Conservation (phyloP, 2,329 filamentous ascomycete genomes). For the Cytospora chrysosperma region DNA sequence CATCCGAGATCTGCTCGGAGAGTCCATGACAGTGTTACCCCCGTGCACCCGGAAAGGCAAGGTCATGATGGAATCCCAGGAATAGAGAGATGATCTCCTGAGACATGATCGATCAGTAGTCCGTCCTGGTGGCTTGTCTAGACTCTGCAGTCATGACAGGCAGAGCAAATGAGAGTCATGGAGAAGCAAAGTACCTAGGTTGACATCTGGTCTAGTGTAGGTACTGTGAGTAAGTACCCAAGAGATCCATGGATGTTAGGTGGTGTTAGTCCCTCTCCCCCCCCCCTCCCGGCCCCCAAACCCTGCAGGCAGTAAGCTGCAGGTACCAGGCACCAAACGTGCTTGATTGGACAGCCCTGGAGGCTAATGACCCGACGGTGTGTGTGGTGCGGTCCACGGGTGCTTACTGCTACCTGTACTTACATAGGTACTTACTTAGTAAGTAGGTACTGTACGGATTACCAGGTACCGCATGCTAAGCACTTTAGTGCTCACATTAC, state of each 20-base stretch:
- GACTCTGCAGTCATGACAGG: neutral
- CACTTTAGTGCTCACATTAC: too few relatives aligned
- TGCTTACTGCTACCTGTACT: too few relatives aligned
- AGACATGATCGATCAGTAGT: neutral
- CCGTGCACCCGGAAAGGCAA: neutral
- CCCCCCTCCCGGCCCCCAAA: too few relatives aligned
- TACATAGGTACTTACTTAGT: too few relatives aligned
- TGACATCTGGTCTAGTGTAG: too few relatives aligned
- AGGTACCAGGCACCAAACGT: slow-evolving; percentile 9
- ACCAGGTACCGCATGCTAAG: too few relatives aligned
- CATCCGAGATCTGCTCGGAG: neutral
- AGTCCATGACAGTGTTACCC: neutral
- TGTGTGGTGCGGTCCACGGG: neutral
- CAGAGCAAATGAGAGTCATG: slow-evolving; percentile 3
- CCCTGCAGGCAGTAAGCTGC: neutral
- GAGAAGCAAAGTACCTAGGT: neutral
- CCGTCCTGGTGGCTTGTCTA: neutral
- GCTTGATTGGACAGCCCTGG: neutral
- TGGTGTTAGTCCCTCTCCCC: too few relatives aligned
- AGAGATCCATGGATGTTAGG: too few relatives aligned
- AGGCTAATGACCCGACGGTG: neutral
- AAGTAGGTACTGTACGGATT: too few relatives aligned
- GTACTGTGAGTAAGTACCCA: too few relatives aligned
- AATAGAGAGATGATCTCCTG: neutral
- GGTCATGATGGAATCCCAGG: neutral